Base-by-base conservation (phyloP, 768 basidiomycete species). In the Russula virescens region DNA sequence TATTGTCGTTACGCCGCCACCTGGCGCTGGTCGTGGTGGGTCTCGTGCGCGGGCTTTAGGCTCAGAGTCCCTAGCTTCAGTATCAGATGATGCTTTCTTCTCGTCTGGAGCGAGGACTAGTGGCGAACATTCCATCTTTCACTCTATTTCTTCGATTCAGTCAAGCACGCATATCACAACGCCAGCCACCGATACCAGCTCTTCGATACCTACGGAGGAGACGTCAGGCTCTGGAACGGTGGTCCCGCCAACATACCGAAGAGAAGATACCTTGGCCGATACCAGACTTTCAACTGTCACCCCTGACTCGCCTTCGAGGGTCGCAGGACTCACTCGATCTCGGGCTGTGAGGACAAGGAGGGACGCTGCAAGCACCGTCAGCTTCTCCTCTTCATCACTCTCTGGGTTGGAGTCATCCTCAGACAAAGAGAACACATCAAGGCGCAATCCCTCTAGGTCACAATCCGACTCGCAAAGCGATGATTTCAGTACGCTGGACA, bases 381-480 rank as follows among this genome's bases (percentile, higher is more conserved):
- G 80, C 8, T 75, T 76, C 56, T 79, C 81, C 1, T 77, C 68
- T 70, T 75, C 76, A 1, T 75, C 76, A 58, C 68, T 72, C 55
- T 69, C 65, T 63, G 71, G 69, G 66, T 71, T 69, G n/a, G 80
- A 80, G n/a, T 75, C 75, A 13, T 72, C 70, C 6, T 82, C 81
- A 0, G 84, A 88, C 63, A 86, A 84, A 69, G 86, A 86, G 71
- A 85, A 86, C 61, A 66, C 64, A 10, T 70, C 73, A 6, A 72
- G 70, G 4, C 76, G 75, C 53, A 71, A 71, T 1, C 65, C 59
- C 42, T 66, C 72, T 52, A 64, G 68, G n/a, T 55, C 69, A 42
- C 64, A 71, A 66, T 71, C 71, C 14, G 70, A 68, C 62, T 64
- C 67, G 35, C 52, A 50, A 18, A 58, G 49, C 69, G 47, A 71